Evolutionary conservation across 176 grass and related monocot genomes (phyloP).

Genomic region (Eleusine coracana): DNA sequence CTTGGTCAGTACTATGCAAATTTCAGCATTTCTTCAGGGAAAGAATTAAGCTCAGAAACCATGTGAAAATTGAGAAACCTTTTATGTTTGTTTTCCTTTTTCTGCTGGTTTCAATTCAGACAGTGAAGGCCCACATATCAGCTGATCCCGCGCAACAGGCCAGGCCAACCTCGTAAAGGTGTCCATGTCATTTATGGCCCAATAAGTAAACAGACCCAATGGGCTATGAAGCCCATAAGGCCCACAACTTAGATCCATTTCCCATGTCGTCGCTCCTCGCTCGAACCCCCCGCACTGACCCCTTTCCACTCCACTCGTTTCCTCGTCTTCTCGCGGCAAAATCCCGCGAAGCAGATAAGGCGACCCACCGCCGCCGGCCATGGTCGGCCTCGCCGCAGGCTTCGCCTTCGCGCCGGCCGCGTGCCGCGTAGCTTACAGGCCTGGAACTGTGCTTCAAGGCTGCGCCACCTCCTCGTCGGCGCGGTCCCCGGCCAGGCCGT

Average conservation of each 20-base stretch:
- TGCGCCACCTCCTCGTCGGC: slow-evolving; percentile 19
- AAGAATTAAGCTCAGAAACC: no score
- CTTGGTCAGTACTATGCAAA: no score
- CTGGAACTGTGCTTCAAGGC: background rate
- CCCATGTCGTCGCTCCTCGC: background rate
- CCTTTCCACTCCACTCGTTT: slow-evolving; percentile 45
- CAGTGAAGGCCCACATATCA: no score
- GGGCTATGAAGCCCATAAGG: background rate
- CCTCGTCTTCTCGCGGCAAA: slow-evolving; percentile 43
- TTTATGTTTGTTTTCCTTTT: no score
- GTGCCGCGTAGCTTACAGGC: background rate
- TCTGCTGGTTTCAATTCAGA: no score
- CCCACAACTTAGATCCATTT: slow-evolving; percentile 6
- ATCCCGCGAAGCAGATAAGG: slow-evolving; percentile 55
- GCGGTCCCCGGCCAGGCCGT: slow-evolving; percentile 23
- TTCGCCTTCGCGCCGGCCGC: slow-evolving; percentile 32
- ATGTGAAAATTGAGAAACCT: no score
- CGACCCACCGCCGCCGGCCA: slow-evolving; percentile 38
- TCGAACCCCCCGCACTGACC: background rate
- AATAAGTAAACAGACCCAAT: background rate
- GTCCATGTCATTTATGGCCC: background rate
- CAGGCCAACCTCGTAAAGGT: no score
- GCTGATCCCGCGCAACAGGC: no score
- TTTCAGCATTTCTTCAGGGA: no score
- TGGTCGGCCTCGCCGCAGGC: slow-evolving; percentile 60